Evolutionary conservation across 768 basidiomycete genomes (phyloP), one percentile per base, ranked within the genome.

Genomic region (Lactarius pseudohatsudake): DNA sequence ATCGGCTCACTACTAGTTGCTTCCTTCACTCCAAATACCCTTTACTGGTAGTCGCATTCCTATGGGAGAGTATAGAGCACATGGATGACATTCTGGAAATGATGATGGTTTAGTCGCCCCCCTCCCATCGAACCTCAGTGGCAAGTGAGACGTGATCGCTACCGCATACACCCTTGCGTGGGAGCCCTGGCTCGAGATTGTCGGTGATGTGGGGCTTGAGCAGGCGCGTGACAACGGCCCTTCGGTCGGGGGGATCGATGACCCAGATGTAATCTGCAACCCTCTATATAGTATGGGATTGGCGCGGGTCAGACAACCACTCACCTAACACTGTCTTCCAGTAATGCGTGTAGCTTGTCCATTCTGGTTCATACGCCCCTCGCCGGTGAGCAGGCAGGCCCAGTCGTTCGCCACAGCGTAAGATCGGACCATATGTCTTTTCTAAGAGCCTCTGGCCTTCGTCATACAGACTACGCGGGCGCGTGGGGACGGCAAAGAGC

Each of bases 221-320:
- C 32, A 96, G 77, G 13, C 85, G 81, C 36, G 77, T 73, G 45
- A 91, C 76, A 30, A 72, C 70, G 43, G 80, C 74, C 16, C 64
- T 71, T 43, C 69, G 55, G 54, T 72, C 61, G 7, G 75, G 73
- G 3, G 84, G 78, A 68, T 87, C 83, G 6, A 88, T 70, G 59
- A 96, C 79, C 74, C 97, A 94, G 61, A 98, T 91, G 74, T 98
- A 98, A 79, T 97, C 96, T 96, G 55, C 40, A 10, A 32, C 64
- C 61, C 62, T 50, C 47, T 50, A 45, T 45, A 45, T 20, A 32
- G 36, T 61, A 40, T 36, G 54, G 36, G 63, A 28, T 11, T 18
- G 41, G 30, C 43, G 7, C 56, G 62, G 15, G 59, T 13, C 41
- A 41, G 62, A 18, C 1, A 13, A 73, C 38, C 15, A 40, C 79